Evolutionary conservation across 148 eudicot genomes (phyloP), one percentile per base, ranked within the genome.

Genomic region (Persicaria tinctoria): DNA sequence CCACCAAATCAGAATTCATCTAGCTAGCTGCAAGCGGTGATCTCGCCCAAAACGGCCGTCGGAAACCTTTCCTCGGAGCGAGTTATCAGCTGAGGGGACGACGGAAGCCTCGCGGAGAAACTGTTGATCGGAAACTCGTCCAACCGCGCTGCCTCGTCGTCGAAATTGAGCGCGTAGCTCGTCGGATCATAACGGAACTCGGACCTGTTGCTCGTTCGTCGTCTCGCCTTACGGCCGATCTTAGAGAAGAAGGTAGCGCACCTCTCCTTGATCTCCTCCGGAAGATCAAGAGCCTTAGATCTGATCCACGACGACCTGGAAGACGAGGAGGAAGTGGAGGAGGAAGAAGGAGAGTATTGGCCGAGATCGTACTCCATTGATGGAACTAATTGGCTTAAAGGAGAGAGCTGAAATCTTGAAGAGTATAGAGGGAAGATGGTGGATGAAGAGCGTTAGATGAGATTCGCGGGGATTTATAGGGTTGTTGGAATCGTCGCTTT

Each of bases 81-180:
- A 32, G 41, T 1, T 2, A 1, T 32, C 41, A 32, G 41, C 41
- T 75, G 62, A 3, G 83, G 78, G 4, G 82, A 74, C 2, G 72
- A 59, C 23, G 90, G 85, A 14, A 85, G 72, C 38, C 86, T 75
- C 5, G 84, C 47, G 8, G 80, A 69, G 79, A 87, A 87, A 17
- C 78, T 57, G 7, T 82, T 51, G 3, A 75, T 66, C 6, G 79
- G 84, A 71, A 20, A 68, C 6, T 81, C 81, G 11, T 78, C 77
- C 17, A 62, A 6, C 11, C 82, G 68, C 53, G 79, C 64, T 23
- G 27, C 27, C 27, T 23, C 27, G 41, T 32, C 41, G 41, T 32
- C 41, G 41, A 32, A 32, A 2, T 32, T 32, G 2, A 32, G 41
- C 41, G 41, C 41, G 3, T 32, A 32, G 41, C 41, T 32, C 41